These are phyloP conservation scores for Didymella pinodella DNA, from an alignment of 2,329 filamentous ascomycete genomes.

Conservation along the genomic window DNA sequence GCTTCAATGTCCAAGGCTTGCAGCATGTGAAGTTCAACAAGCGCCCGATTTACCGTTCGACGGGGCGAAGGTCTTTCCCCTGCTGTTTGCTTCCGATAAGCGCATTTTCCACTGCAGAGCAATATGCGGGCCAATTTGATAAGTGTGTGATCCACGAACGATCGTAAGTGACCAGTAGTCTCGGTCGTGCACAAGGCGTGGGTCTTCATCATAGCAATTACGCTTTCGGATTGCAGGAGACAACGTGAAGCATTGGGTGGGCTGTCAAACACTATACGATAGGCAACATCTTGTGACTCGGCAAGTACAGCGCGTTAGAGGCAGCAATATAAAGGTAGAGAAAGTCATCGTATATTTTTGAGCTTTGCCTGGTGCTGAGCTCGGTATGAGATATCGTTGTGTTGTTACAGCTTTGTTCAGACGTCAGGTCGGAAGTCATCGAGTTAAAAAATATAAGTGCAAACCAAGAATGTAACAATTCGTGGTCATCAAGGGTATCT, in stretches of 20 bases:
- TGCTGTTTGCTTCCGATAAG: constrained; percentile 1
- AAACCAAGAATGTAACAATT: constrained; percentile 10
- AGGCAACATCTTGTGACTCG: neutral
- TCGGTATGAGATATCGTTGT: constrained; percentile 26
- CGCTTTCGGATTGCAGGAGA: neutral
- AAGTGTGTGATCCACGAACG: neutral
- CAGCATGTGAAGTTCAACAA: neutral
- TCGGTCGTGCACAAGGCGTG: neutral
- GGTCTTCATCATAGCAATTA: neutral
- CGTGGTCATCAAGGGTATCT: constrained; percentile 24
- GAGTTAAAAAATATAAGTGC: constrained; percentile 22
- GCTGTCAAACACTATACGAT: neutral
- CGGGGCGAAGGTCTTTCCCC: neutral
- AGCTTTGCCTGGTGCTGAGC: neutral
- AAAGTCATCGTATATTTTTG: constrained; percentile 6
- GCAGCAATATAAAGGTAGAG: neutral
- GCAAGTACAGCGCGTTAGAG: neutral
- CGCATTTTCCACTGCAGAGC: neutral
- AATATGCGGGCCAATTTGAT: neutral
- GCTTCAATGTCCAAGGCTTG: constrained; percentile 3
- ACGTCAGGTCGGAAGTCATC: constrained; percentile 35
- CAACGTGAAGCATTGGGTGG: neutral
- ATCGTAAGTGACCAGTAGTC: constrained; percentile 2
- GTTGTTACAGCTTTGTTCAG: constrained; percentile 25
- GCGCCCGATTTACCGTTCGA: neutral